A percentile compares a stretch with the other conserved stretches of the same genome.
Evolutionary conservation across 139 green algal genomes (phyloP).

Genomic region (Helicosporidium sp.): DNA sequence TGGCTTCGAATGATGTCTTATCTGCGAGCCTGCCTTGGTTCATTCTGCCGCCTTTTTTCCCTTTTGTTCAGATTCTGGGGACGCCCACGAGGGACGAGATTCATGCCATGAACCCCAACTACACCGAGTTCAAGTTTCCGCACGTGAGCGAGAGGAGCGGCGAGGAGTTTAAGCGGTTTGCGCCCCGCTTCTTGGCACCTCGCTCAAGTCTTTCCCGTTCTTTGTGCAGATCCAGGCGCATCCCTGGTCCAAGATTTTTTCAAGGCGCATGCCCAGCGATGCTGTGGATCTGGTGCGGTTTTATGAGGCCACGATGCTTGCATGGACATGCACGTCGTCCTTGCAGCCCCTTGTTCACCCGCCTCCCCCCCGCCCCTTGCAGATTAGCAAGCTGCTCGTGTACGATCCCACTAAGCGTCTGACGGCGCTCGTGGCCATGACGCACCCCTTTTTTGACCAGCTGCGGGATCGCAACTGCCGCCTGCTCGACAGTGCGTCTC

Average conservation of each 20-base stretch:
- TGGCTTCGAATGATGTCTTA: too few relatives aligned
- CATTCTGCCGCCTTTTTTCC: neutral
- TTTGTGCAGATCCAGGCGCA: slow-evolving; percentile 92
- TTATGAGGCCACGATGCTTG: neutral
- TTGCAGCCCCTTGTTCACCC: slow-evolving; percentile 26
- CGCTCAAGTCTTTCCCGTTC: too few relatives aligned
- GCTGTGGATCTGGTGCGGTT: slow-evolving; percentile 51
- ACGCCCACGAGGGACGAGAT: slow-evolving; percentile 90
- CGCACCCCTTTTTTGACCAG: slow-evolving; percentile 93
- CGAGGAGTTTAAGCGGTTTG: too few relatives aligned
- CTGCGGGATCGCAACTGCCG: slow-evolving; percentile 54
- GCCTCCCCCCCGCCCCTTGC: slow-evolving; percentile 52
- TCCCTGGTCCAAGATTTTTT: slow-evolving; percentile 89
- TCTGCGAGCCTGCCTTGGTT: neutral
- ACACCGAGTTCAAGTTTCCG: slow-evolving; percentile 98
- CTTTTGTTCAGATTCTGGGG: slow-evolving; percentile 56
- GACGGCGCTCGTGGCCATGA: slow-evolving; percentile 49
- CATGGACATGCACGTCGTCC: neutral
- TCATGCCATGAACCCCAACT: slow-evolving; percentile 97
- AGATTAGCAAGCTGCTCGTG: slow-evolving; percentile 77
- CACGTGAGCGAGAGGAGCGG: too few relatives aligned
- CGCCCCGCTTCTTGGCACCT: too few relatives aligned
- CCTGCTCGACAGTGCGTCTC: slow-evolving; percentile 56
- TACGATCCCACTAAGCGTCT: slow-evolving; percentile 66
- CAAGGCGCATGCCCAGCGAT: slow-evolving; percentile 71